Base-by-base conservation (phyloP, 2,329 filamentous ascomycete species). In the Nemania serpens region DNA sequence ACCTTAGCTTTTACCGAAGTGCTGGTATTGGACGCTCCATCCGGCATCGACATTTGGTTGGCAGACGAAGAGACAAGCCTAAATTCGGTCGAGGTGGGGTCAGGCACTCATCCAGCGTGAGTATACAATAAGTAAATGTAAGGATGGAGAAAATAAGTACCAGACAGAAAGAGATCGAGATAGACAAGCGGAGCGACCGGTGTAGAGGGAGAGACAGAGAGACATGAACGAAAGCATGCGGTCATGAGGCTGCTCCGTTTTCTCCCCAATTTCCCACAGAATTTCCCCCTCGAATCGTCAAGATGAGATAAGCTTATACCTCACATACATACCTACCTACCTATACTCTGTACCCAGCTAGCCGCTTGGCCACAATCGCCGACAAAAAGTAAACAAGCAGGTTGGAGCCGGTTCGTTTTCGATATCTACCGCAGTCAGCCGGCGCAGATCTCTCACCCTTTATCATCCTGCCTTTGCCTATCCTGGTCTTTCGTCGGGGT, bases 231-330 rank as follows among this genome's bases (percentile, higher is more conserved):
- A 12, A n/a, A 7, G 17, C 25, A 37, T 49, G 6, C 6, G 17
- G n/a, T 36, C 18, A 10, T 22, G 47, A 20, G 33, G 13, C 10
- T 41, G 33, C 2, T 41, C 42, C 33, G 22, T 51, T 29, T 39
- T 2, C 18, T 41, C 43, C 2, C 36, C 15, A n/a, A 29, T 22
- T 49, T 47, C 47, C 51, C 52, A 18, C 11, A 39, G 11, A 55
- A 43, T 50, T 25, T 36, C 33, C 37, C 46, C 42, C 4, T 11
- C 12, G 22, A 52, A n/a, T 55, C 25, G 41, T 33, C 39, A 61
- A 50, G 54, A 62, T 64, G 62, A 64, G 59, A 59, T 64, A 62
- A 64, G 62, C 62, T 64, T 64, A 64, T 64, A 59, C 60, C 59
- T 45, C 49, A 25, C 25, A 20, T 13, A 33, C 20, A n/a, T 22